These are phyloP conservation scores for Marasmius oreades DNA, from an alignment of 1,284 basidiomycete species.

Conservation along the genomic window DNA sequence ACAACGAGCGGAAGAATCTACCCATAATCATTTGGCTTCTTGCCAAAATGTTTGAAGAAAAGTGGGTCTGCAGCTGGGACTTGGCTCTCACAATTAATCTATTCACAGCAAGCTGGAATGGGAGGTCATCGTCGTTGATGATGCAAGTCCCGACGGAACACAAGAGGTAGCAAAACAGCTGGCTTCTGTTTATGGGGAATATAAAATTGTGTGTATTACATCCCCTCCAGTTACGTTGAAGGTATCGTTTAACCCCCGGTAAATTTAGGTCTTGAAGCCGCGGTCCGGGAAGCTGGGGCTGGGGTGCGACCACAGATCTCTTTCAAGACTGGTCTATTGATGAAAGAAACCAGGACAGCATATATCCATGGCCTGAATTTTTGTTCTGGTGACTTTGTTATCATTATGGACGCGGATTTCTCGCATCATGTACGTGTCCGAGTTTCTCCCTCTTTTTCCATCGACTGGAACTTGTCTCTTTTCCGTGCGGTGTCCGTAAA, in stretches of 20 bases:
- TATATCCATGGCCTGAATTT: constrained; percentile 90
- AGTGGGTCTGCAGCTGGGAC: constrained; percentile 46
- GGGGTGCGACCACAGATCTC: constrained; percentile 46
- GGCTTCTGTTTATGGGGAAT: constrained; percentile 74
- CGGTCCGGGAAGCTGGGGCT: constrained; percentile 87
- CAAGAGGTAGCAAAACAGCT: constrained; percentile 84
- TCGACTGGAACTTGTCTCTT: neutral
- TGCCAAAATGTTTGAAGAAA: constrained; percentile 68
- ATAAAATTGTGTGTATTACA: constrained; percentile 63
- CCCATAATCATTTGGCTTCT: constrained; percentile 85
- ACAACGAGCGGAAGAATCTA: constrained; percentile 90
- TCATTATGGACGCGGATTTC: constrained; percentile 97
- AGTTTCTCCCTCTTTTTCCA: neutral
- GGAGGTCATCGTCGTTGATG: constrained; percentile 91
- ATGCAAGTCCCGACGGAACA: constrained; percentile 89
- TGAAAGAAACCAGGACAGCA: constrained; percentile 58
- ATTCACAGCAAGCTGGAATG: constrained; percentile 45
- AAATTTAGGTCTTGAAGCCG: constrained; percentile 68
- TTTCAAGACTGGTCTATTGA: constrained; percentile 7
- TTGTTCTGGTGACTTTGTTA: constrained; percentile 89
- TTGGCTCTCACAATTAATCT: constrained; percentile 4
- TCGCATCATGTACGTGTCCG: constrained; percentile 77
- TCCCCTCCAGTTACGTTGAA: neutral
- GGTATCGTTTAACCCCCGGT: neutral
- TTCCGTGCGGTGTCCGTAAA: too few relatives aligned